These are phyloP conservation scores for Aspergillus fischeri DNA, from an alignment of 2,329 filamentous ascomycete genomes.

Conservation along the genomic window DNA sequence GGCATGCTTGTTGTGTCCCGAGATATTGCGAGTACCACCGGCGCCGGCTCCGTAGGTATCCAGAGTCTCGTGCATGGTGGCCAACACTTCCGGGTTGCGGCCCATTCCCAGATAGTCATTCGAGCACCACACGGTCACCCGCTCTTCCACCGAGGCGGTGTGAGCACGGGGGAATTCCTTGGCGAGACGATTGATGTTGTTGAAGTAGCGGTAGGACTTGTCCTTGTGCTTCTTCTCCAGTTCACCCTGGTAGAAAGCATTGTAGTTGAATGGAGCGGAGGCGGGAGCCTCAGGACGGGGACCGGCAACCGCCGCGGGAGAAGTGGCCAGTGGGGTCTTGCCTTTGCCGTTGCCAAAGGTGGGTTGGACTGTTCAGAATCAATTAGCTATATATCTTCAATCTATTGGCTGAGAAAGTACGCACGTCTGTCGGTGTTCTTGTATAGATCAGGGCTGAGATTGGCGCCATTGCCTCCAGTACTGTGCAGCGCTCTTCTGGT, in stretches of 20 bases:
- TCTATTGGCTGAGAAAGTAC: constrained; percentile 8
- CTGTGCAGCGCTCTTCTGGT: constrained; percentile 77
- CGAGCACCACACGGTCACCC: constrained; percentile 97
- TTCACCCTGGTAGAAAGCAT: constrained; percentile 80
- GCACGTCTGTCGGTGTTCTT: constrained; percentile 50
- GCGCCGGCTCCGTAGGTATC: constrained; percentile 94
- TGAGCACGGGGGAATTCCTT: constrained; percentile 95
- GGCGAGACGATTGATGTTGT: constrained; percentile 98
- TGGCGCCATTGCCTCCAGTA: constrained; percentile 70
- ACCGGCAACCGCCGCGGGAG: constrained; percentile 30
- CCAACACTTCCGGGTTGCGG: constrained; percentile 78
- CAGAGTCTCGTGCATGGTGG: constrained; percentile 89
- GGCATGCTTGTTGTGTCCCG: constrained; percentile 93
- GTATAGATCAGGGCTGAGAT: constrained; percentile 59
- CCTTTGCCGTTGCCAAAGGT: constrained; percentile 16
- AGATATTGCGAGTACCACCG: constrained; percentile 95
- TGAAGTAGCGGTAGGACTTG: constrained; percentile 99
- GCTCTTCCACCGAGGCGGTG: constrained; percentile 75
- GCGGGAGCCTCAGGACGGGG: constrained; percentile 48
- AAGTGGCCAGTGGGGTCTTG: constrained; percentile 21
- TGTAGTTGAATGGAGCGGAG: constrained; percentile 74
- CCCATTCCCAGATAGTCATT: constrained; percentile 99
- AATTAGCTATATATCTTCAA: background rate
- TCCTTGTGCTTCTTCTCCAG: constrained; percentile 99
- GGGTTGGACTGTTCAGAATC: constrained; percentile 17